Base-by-base conservation (phyloP, 2,329 filamentous ascomycete genomes). In the Metarhizium humberi region DNA sequence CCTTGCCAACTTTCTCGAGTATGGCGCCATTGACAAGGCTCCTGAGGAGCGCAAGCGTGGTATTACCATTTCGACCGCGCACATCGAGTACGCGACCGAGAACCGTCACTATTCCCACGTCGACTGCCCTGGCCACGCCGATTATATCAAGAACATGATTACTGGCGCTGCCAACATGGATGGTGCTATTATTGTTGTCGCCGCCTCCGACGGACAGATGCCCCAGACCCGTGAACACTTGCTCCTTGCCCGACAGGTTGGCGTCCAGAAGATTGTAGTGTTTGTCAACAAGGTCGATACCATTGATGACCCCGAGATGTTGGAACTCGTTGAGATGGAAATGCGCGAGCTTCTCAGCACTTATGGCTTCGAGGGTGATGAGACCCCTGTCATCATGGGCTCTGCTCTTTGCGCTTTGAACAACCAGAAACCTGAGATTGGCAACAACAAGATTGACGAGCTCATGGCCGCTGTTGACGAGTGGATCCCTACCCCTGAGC, bases 61-160 rank as follows among this genome's bases (percentile, higher is more conserved):
- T 86, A 99, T 99, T 77, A 99, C 94, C 72, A 99, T 99, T 72
- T 92, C 94, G 57, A 95, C 94, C 55, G 90, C 94, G 63, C 94
- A 99, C 78, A 95, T 99, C 78, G 94, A 99, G 80, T 99, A 97
- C 81, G 78, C 90, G 66, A 99, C 94, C 73, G 90, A 96, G 0
- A 81, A 80, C 71, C 87, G 94, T 70, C 94, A 99, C 80, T 99
- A 99, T 78, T 94, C 94, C 68, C 94, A 99, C 84, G 94, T 99
- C 79, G 94, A 99, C 84, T 99, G 94, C 77, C 94, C 94, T 57
- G 94, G 94, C 77, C 94, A 99, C 87, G 94, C 94, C 76, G 94
- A 99, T 90, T 99, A 99, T 82, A 97, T 99, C 81, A 99, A 99
- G 85, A 99, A 99, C 87, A 99, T 99, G 94, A 99, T 99, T 75